A percentile compares a stretch with the other conserved stretches of the same genome.
Evolutionary conservation across 352 stramenopile genomes (phyloP).

Genomic region (Pythium brassicae): DNA sequence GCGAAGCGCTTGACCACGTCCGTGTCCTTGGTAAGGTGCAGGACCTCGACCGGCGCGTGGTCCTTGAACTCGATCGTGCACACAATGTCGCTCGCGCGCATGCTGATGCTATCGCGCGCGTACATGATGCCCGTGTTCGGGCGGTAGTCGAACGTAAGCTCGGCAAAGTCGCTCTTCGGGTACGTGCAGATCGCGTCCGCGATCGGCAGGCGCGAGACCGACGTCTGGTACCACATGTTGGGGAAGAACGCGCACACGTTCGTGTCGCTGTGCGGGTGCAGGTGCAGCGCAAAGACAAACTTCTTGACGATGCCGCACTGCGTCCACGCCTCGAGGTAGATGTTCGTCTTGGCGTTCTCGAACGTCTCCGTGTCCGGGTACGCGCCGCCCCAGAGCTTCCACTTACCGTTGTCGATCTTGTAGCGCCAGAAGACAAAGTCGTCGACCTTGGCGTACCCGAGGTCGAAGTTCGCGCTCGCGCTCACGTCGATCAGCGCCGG

Average conservation of each 20-base stretch:
- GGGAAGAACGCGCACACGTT: conserved; percentile 47
- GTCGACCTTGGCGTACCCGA: conserved; percentile 9
- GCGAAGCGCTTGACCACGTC: conserved; percentile 56
- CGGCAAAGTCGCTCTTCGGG: conserved; percentile 52
- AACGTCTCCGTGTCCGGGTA: conserved; percentile 28
- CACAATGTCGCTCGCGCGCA: conserved; percentile 38
- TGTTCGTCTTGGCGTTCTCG: conserved; percentile 31
- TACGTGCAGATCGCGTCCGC: conserved; percentile 39
- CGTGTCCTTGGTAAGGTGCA: conserved; percentile 26
- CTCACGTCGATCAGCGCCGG: conserved; percentile 26
- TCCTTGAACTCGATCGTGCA: conserved; percentile 32
- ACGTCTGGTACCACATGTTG: conserved; percentile 69
- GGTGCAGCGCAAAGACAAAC: conserved; percentile 43
- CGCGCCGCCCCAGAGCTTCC: conserved; percentile 26
- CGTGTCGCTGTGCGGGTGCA: conserved; percentile 45
- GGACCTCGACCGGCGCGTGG: conserved; percentile 24
- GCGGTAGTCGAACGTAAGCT: conserved; percentile 63
- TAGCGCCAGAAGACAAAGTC: conserved; percentile 69
- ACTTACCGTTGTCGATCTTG: conserved; percentile 28
- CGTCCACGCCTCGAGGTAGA: conserved; percentile 57
- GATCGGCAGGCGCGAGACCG: conserved; percentile 29
- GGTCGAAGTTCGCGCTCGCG: conserved; percentile 10
- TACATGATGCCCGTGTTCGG: conserved; percentile 39
- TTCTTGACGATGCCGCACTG: conserved; percentile 42
- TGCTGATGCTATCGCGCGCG: conserved; percentile 24